Conservation (phyloP, 768 basidiomycete species). For the Termitomyces sp. region DNA sequence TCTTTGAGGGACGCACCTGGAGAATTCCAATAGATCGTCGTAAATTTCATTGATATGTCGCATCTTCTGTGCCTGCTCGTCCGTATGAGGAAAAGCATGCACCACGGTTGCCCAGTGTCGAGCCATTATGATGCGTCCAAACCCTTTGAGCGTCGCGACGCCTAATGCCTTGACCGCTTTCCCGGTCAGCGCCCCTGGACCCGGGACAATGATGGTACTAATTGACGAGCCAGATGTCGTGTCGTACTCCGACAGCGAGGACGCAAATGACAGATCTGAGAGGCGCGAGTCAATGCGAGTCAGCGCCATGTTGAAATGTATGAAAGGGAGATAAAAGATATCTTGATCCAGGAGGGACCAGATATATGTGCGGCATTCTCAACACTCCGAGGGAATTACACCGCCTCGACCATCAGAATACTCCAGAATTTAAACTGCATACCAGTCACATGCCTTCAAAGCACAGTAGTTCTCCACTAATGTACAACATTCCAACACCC, state of each 20-base stretch:
- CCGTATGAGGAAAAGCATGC: conserved; percentile 17
- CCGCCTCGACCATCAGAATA: not conserved
- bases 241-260: conserved; percentile 3
- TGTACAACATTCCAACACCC: not conserved
- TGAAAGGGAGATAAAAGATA: not conserved
- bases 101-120: conserved; percentile 14
- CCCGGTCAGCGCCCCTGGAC: conserved; percentile 33
- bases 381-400: not conserved
- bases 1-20: conserved; percentile 8
- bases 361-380: not conserved
- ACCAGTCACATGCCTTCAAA: not conserved
- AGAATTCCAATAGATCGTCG: conserved; percentile 18
- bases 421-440: not conserved
- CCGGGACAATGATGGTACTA: conserved; percentile 15
- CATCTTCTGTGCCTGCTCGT: conserved; percentile 12
- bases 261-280: conserved; percentile 3
- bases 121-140: conserved; percentile 26
- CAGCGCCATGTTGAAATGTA: not conserved
- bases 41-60: conserved; percentile 14
- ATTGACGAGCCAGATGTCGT: conserved; percentile 15
- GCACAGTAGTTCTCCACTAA: not conserved
- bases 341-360: not conserved
- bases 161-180: conserved; percentile 51
- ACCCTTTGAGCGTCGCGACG: conserved; percentile 40
- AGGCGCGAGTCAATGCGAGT: not conserved